Evolutionary conservation across 2,329 filamentous ascomycete species (phyloP), one percentile per base, ranked within the genome.

Genomic region (Tolypocladium inflatum): DNA sequence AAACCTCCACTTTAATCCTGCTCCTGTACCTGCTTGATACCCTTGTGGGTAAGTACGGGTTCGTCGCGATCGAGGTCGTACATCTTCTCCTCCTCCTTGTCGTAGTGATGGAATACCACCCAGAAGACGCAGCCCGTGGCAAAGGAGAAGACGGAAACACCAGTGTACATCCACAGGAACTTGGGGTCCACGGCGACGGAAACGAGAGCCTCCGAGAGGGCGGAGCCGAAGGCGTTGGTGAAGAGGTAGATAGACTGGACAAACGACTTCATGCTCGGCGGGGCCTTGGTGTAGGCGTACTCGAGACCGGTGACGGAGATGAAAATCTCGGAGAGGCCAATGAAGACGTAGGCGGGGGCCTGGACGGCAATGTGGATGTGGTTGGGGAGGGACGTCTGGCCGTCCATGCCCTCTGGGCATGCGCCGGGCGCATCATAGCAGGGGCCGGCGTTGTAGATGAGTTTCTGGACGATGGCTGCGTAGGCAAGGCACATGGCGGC

Each of bases 271-370:
- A 90, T 88, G 68, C 78, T 83, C 48, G 80, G 80, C 2, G 87
- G 87, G 0, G 87, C 87, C 71, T 90, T 89, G 66, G 85, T 88
- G 72, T 85, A 90, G 21, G 86, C 87, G 63, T 90, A 89, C 68
- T 90, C 87, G 13, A 88, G 79, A 60, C 83, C 83, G 1, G 86
- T 88, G 60, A 90, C 84, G 13, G 82, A 86, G 53, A 82, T 82
- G 65, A 86, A 82, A 58, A 86, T 84, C 68, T 87, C 83, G 0
- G 81, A 76, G 17, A 83, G 70, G 23, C 79, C 82, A 35, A 84
- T 81, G 53, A 85, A 75, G 54, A 86, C 68, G 23, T 83, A 81
- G 37, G 80, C 84, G 15, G 84, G 75, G 0, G 73, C 68, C 63
- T 78, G 76, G 42, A 86, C 70, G 66, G 79, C 80, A 43, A 85